Percentiles rank a stretch among this genome's conserved stretches.
phyloP scores from a whole-genome alignment of 768 basidiomycete species.

The Russula ochroleuca region DNA sequence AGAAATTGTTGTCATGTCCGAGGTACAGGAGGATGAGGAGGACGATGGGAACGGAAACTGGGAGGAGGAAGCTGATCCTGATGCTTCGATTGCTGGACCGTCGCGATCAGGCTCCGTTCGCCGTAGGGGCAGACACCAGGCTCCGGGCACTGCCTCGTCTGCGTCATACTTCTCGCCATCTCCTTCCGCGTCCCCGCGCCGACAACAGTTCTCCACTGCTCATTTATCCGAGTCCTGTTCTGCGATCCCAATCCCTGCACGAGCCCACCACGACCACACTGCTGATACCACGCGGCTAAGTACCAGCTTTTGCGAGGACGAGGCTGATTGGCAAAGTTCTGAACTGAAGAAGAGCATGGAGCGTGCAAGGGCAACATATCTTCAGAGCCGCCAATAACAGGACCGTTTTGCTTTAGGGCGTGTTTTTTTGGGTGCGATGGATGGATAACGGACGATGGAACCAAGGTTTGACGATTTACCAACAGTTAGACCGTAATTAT shows the following conservation, averaged over 20 bases:
- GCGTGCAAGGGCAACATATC: constrained; percentile 48
- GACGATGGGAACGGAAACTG: constrained; percentile 73
- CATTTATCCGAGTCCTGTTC: constrained; percentile 30
- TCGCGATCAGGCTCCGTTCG: constrained; percentile 31
- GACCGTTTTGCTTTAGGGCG: neutral
- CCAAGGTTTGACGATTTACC: constrained; percentile 1
- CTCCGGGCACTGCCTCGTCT: constrained; percentile 29
- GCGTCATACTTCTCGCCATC: constrained; percentile 33
- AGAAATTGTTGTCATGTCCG: constrained; percentile 78
- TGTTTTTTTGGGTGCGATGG: no score
- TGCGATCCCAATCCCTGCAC: constrained; percentile 33
- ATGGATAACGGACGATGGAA: no score
- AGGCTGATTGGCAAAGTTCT: constrained; percentile 52
- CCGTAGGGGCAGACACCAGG: constrained; percentile 25
- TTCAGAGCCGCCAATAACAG: constrained; percentile 21
- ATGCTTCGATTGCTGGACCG: constrained; percentile 16
- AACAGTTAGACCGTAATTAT: neutral
- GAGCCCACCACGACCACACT: constrained; percentile 30
- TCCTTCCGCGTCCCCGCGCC: constrained; percentile 27
- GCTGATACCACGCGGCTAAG: constrained; percentile 15
- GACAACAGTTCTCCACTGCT: constrained; percentile 11
- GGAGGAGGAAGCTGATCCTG: constrained; percentile 56
- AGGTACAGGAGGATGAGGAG: constrained; percentile 66
- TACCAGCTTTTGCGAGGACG: constrained; percentile 43
- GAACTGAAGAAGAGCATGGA: constrained; percentile 71